Evolutionary conservation across 2,329 filamentous ascomycete genomes (phyloP).

Genomic region (Penicillium sp.): DNA sequence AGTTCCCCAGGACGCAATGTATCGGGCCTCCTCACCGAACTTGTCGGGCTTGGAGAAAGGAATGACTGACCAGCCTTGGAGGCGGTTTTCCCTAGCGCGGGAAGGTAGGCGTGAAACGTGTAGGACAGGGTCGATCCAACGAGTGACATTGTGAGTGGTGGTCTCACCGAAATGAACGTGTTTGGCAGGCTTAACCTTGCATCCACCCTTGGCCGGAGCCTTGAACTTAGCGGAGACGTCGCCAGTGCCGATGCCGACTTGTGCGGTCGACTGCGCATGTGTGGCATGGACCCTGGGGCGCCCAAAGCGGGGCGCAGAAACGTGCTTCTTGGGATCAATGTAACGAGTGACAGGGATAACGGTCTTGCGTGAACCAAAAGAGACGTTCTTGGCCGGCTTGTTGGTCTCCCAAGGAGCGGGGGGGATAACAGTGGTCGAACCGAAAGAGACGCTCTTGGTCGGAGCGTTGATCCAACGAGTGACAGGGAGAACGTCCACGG

Average conservation of each 20-base stretch:
- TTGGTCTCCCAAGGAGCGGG: not conserved
- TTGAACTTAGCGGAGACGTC: constrained; percentile 17
- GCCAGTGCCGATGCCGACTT: constrained; percentile 18
- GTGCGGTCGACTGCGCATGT: constrained; percentile 12
- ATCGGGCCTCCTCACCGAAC: constrained; percentile 19
- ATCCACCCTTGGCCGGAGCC: constrained; percentile 14
- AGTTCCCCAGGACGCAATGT: constrained; percentile 20
- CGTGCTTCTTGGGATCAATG: constrained; percentile 2
- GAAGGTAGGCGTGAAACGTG: constrained; percentile 17
- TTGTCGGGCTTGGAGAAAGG: constrained; percentile 20
- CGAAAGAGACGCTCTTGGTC: not conserved
- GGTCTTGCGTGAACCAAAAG: not conserved
- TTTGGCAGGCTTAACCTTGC: constrained; percentile 25
- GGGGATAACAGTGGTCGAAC: not conserved
- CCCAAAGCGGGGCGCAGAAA: too few relatives aligned
- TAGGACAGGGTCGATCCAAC: constrained; percentile 34
- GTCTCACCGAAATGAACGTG: constrained; percentile 32
- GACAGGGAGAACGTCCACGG: not conserved
- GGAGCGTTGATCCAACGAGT: not conserved
- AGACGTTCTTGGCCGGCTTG: not conserved
- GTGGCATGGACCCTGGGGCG: constrained; percentile 1
- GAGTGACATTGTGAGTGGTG: constrained; percentile 29
- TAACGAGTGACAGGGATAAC: constrained; percentile 9
- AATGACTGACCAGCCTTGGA: constrained; percentile 23
- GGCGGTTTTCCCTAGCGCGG: constrained; percentile 12